Evolutionary conservation across 768 basidiomycete species (phyloP).

Genomic region (Neoboletus brunneissimus): DNA sequence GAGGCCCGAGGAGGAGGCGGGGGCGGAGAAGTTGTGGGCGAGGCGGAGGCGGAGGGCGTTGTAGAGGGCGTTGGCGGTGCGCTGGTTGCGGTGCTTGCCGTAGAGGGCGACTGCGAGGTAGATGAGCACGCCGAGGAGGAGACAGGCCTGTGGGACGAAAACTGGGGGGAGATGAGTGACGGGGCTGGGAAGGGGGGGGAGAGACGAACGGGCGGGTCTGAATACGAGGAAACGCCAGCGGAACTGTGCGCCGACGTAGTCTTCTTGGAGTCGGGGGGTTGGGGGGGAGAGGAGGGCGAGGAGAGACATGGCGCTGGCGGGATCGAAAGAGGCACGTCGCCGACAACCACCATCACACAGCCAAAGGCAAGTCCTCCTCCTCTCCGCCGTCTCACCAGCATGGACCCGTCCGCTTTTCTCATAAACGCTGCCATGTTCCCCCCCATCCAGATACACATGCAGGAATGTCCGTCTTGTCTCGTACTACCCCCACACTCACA

Average conservation of each 20-base stretch:
- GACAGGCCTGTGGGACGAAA: conserved; percentile 62
- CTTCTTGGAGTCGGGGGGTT: conserved; percentile 27
- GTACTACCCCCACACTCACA: not conserved
- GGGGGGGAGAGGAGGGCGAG: conserved; percentile 16
- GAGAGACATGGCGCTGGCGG: conserved; percentile 10
- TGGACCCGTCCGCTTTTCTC: conserved; percentile 26
- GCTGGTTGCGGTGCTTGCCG: conserved; percentile 59
- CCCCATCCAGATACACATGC: conserved; percentile 30
- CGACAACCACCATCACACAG: conserved; percentile 11
- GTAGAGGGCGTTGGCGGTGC: conserved; percentile 65
- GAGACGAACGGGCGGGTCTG: conserved; percentile 65
- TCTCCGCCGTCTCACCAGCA: conserved; percentile 2
- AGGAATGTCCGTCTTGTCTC: conserved; percentile 20
- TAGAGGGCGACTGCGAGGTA: conserved; percentile 58
- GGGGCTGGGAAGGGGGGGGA: not conserved
- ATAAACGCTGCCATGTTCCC: conserved; percentile 18
- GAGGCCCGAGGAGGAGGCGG: conserved; percentile 49
- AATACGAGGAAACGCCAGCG: conserved; percentile 76
- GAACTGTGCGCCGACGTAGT: conserved; percentile 76
- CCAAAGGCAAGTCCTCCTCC: conserved; percentile 15
- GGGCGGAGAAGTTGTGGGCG: conserved; percentile 71
- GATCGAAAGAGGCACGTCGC: not conserved
- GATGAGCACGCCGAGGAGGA: conserved; percentile 50
- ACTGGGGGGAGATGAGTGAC: conserved; percentile 34
- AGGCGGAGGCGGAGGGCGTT: conserved; percentile 57